Percentiles rank a stretch among this genome's conserved stretches.
phyloP scores from a whole-genome alignment of 495 filamentous ascomycete species.

The Neurospora sp. region DNA sequence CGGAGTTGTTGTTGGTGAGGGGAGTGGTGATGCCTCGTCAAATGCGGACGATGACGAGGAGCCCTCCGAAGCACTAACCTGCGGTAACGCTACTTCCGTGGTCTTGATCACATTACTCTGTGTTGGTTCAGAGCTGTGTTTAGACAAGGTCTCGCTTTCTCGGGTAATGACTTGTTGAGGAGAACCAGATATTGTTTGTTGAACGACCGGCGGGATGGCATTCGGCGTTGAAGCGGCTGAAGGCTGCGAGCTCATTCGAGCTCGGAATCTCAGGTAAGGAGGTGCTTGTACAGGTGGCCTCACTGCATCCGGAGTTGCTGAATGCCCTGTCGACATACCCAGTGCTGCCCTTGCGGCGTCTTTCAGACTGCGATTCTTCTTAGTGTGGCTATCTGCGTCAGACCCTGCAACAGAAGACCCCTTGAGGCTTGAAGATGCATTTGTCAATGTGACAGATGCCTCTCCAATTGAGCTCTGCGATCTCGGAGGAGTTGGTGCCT shows the following conservation, averaged over 20 bases:
- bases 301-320: background rate
- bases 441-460: background rate
- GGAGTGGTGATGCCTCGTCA: constrained; percentile 32
- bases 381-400: constrained; percentile 5
- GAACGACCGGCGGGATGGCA: background rate
- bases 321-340: constrained; percentile 7
- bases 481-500: constrained; percentile 5
- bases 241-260: constrained; percentile 9
- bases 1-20: constrained; percentile 32
- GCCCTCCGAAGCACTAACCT: constrained; percentile 24
- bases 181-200: background rate
- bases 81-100: constrained; percentile 1
- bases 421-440: constrained; percentile 3
- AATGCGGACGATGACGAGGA: constrained; percentile 36
- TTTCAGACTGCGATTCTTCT: constrained; percentile 16
- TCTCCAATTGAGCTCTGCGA: constrained; percentile 7
- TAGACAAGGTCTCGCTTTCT: background rate
- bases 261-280: constrained; percentile 10
- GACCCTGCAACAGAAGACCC: constrained; percentile 11
- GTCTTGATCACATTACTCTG: constrained; percentile 2
- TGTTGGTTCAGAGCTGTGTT: constrained; percentile 4
- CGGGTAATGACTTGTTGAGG: background rate
- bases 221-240: background rate
- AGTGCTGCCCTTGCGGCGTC: constrained; percentile 19
- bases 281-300: constrained; percentile 1